phyloP scores from a whole-genome alignment of 2,329 filamentous ascomycete genomes.

The Aspergillus eucalypticola region DNA sequence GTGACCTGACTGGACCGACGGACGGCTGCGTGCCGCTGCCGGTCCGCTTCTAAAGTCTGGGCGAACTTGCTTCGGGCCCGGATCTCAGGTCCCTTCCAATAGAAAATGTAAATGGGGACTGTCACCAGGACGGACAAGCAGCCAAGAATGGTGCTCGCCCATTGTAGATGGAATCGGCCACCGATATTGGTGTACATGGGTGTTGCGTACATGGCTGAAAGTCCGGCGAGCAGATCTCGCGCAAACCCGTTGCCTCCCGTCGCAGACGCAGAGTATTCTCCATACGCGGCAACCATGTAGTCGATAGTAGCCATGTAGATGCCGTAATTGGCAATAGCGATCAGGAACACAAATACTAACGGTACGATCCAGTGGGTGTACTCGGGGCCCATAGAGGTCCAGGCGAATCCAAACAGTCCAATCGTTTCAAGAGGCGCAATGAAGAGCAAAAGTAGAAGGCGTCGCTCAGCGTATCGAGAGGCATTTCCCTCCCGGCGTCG shows the following conservation, averaged over 20 bases:
- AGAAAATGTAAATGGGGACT: constrained; percentile 58
- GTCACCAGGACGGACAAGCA: constrained; percentile 53
- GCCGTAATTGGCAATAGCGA: constrained; percentile 72
- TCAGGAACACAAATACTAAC: constrained; percentile 64
- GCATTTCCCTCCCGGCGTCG: constrained; percentile 48
- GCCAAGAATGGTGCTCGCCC: constrained; percentile 56
- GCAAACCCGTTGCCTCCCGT: constrained; percentile 76
- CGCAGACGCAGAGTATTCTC: constrained; percentile 70
- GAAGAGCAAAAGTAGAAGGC: constrained; percentile 66
- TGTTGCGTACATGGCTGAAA: constrained; percentile 67
- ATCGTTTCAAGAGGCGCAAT: constrained; percentile 63
- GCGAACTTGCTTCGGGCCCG: constrained; percentile 56
- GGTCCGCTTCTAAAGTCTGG: constrained; percentile 36
- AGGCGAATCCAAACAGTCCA: constrained; percentile 70
- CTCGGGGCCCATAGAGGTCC: constrained; percentile 64
- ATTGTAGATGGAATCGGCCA: constrained; percentile 49
- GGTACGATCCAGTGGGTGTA: constrained; percentile 69
- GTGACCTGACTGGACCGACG: constrained; percentile 22
- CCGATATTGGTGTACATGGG: constrained; percentile 61
- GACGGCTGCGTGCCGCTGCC: constrained; percentile 17
- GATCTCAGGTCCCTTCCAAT: constrained; percentile 57
- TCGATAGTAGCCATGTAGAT: constrained; percentile 78
- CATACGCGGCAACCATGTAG: constrained; percentile 75
- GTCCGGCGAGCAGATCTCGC: constrained; percentile 71
- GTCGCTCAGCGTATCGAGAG: constrained; percentile 61